Evolutionary conservation across 768 basidiomycete genomes (phyloP).

Genomic region (Tulasnella calospora): DNA sequence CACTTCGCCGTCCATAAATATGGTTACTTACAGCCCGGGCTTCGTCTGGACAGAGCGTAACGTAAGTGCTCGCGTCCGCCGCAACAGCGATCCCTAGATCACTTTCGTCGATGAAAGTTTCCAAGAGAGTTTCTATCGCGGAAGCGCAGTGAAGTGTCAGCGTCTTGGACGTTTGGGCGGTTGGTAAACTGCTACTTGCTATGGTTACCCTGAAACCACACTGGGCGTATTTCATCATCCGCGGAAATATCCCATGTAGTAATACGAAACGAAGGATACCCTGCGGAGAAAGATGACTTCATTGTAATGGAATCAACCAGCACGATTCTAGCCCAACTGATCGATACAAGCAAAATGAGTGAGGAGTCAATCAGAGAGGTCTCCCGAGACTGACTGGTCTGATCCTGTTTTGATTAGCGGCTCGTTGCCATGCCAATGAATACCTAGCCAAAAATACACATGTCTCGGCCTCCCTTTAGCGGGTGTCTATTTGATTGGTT

Average conservation of each 20-base stretch:
- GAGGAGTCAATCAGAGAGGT: neutral
- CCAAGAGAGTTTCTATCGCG: neutral
- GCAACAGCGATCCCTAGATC: neutral
- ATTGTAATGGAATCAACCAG: neutral
- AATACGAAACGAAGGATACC: neutral
- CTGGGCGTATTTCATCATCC: neutral
- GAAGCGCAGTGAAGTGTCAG: neutral
- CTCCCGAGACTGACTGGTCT: no score
- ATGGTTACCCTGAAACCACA: neutral
- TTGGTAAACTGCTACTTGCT: neutral
- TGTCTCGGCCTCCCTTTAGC: neutral
- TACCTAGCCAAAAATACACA: neutral
- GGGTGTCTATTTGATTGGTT: neutral
- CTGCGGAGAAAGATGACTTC: neutral
- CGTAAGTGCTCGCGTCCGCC: neutral
- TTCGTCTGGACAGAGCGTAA: neutral
- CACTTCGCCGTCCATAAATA: neutral
- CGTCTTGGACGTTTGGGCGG: no score
- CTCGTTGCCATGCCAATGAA: neutral
- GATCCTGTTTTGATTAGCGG: neutral
- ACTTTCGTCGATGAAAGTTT: neutral
- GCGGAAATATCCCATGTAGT: neutral
- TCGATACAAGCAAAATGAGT: neutral
- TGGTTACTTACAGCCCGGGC: neutral
- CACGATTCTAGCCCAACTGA: neutral